Base-by-base conservation (phyloP, 108 stramenopile species). In the Stephanodiscus minutulus region DNA sequence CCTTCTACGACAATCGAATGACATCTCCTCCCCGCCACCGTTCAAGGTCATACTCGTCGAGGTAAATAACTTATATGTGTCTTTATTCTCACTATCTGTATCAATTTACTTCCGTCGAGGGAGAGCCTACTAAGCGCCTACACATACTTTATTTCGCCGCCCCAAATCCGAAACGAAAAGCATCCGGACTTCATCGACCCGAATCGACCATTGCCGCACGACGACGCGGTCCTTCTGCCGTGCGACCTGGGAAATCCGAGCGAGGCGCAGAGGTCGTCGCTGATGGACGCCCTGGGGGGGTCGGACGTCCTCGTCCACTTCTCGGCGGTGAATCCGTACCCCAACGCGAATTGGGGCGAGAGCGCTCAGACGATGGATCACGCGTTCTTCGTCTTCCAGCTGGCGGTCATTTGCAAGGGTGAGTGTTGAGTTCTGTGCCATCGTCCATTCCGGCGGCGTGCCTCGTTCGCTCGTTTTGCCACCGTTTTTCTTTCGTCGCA, bases 251-350 rank as follows among this genome's bases (percentile, higher is more conserved):
- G 72, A 22, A 60, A 24, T 53, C 71, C 27, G 44, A 57, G 46
- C 52, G 49, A 29, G 35, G 62, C n/a, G 12, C 64, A 71, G 36
- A 49, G 48, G 46, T 63, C 65, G 37, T 55, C 41, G 33, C 27
- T 72, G 48, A 31, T 22, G 4, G 47, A 66, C 37, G 63, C 44
- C 7, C 39, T 77, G 0, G 20, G 2, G 48, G 73, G 29, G 47
- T 74, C 74, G 21, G 46, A 68, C 33, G 44, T 73, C 5, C 54
- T 82, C 5, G 62, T 82, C 24, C 81, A 82, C 57, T 82, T 82
- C 53, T 77, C 81, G 22, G 81, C 76, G 4, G 82, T 82, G 33
- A 82, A 82, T 65, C 82, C 82, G 0, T 82, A 82, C 46, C 82
- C 82, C 1, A 82, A 79, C 60, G 82, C 82, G 0, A 64, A 10